A percentile compares a stretch with the other conserved stretches of the same genome.
Conservation (phyloP, 2,329 filamentous ascomycete species). For the Verticillium nubilum region DNA sequence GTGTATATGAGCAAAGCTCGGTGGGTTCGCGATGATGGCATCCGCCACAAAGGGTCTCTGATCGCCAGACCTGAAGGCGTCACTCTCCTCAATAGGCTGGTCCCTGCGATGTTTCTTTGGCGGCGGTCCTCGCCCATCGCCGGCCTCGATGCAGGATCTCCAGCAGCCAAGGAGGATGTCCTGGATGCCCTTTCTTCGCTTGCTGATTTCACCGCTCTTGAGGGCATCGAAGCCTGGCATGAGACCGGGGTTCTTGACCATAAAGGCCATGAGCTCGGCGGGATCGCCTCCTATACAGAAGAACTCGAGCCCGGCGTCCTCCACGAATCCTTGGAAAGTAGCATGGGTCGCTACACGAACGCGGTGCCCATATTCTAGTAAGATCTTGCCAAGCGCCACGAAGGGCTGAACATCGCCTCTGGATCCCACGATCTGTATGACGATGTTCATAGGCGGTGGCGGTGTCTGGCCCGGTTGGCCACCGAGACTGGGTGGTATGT, state of each 20-base stretch:
- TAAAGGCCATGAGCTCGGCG: conserved; percentile 76
- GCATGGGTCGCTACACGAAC: conserved; percentile 69
- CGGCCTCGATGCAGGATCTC: conserved; percentile 77
- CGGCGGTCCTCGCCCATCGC: conserved; percentile 54
- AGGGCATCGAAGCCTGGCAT: conserved; percentile 78
- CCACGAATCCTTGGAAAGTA: conserved; percentile 62
- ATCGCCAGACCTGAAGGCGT: conserved; percentile 32
- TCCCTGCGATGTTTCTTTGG: conserved; percentile 40
- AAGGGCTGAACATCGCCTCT: conserved; percentile 74
- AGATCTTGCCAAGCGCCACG: conserved; percentile 59
- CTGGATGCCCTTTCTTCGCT: conserved; percentile 67
- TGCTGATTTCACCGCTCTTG: conserved; percentile 70
- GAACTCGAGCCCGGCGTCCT: conserved; percentile 68
- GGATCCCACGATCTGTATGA: conserved; percentile 71
- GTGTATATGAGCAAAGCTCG: conserved; percentile 71
- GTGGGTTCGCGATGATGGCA: conserved; percentile 73
- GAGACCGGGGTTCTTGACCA: conserved; percentile 83
- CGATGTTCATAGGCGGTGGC: conserved; percentile 60
- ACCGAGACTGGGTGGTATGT: conserved; percentile 68
- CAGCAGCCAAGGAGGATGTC: conserved; percentile 82
- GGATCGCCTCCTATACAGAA: conserved; percentile 74
- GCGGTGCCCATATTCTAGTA: conserved; percentile 64
- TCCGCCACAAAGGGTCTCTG: conserved; percentile 73
- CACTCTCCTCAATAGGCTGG: conserved; percentile 44
- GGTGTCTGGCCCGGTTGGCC: conserved; percentile 53